These are phyloP conservation scores for Trichosporon sp. DNA, from an alignment of 1,284 basidiomycete genomes.

Conservation along the genomic window DNA sequence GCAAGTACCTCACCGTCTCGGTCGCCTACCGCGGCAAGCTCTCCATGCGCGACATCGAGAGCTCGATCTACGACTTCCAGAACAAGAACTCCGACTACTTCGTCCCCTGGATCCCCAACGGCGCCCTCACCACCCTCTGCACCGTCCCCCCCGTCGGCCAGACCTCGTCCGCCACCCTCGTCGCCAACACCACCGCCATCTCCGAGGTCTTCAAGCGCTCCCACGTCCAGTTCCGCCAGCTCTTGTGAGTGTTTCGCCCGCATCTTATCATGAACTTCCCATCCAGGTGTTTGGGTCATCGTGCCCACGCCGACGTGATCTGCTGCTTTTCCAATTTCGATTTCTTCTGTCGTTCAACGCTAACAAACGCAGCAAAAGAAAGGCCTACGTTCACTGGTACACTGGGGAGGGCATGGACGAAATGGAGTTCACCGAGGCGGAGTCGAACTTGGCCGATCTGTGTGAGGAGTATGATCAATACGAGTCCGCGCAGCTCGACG, in stretches of 20 bases:
- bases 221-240: conserved; percentile 62
- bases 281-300: too few species aligned
- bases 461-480: conserved; percentile 95
- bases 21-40: conserved; percentile 45
- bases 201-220: conserved; percentile 78
- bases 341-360: conserved; percentile 30
- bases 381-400: conserved; percentile 85
- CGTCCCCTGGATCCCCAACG: conserved; percentile 45
- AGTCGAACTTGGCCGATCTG: conserved; percentile 93
- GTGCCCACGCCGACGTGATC: too few species aligned
- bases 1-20: conserved; percentile 47
- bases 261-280: too few species aligned
- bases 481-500: conserved; percentile 68
- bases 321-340: background rate
- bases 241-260: conserved; percentile 42
- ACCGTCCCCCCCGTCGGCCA: conserved; percentile 78
- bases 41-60: conserved; percentile 44
- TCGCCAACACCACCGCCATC: conserved; percentile 80
- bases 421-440: conserved; percentile 90
- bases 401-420: conserved; percentile 98
- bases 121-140: conserved; percentile 57
- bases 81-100: conserved; percentile 45
- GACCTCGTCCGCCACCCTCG: conserved; percentile 67
- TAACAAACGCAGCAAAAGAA: conserved; percentile 54
- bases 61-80: conserved; percentile 42